Base-by-base conservation (phyloP, 2,329 filamentous ascomycete genomes). In the Atkinsonella hypoxylon region DNA sequence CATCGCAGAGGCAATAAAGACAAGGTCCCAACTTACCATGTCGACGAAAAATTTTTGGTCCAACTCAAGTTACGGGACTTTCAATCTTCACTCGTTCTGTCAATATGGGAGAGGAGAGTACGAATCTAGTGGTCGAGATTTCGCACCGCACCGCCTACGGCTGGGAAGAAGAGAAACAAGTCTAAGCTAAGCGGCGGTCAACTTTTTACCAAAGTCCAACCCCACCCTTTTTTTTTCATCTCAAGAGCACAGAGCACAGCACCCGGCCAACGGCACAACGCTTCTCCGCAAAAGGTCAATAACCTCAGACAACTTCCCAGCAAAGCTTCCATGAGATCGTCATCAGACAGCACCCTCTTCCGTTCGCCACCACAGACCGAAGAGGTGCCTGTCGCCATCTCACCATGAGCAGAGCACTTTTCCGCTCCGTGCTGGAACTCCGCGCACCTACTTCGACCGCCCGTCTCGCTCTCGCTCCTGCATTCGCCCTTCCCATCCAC, bases 371-470 rank as follows among this genome's bases (percentile, higher is more conserved):
- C 9, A 15, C 10, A 42, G 18, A 43, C 20, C 17, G 26, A 31
- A 34, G 32, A 45, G 47, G 18, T 17, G 46, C 47, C 42, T 36
- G 9, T 17, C 40, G 18, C 59, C 58, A 56, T 61, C 55, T 49
- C 50, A 61, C 43, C 45, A 79, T 80, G 77, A 79, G 75, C 64
- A 74, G 79, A 63, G 73, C 78, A 56, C 68, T 86, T 55, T 72
- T 83, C 58, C 77, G 79, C 71, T 82, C 80, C 67, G 68, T 81
- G 45, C 65, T 81, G 67, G 81, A 83, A 72, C 73, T 82, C 48
- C 73, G 77, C 58, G 67, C 70, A 50, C 66, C 73, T 47, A 58
- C 57, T 4, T 39, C 49, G 15, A 11, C 34, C 15, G 15, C 58
- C 42, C 54, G 57, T 55, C 40, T 62, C 47, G 30, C 54, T 55